Percentiles rank a stretch among this genome's conserved stretches.
phyloP scores from a whole-genome alignment of 139 green algal genomes.

The Pleodorina starrii region DNA sequence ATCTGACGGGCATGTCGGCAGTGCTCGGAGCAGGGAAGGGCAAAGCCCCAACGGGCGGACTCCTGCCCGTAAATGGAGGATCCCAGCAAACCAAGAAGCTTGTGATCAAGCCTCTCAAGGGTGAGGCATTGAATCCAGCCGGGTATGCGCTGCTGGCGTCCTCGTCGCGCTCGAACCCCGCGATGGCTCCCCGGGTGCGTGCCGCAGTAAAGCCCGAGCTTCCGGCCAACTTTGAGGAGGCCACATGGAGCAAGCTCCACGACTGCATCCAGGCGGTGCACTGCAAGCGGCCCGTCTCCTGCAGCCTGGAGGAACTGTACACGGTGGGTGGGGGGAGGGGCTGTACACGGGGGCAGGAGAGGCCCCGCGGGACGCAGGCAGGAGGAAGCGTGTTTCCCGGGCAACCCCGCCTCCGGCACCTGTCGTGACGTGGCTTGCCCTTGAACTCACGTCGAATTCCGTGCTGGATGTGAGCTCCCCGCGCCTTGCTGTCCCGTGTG shows the following conservation, averaged over 20 bases:
- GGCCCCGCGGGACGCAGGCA: too few relatives aligned
- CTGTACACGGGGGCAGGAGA: not conserved
- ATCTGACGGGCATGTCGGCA: conserved; percentile 32
- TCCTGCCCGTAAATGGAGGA: conserved; percentile 25
- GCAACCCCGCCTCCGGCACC: too few relatives aligned
- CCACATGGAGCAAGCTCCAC: conserved; percentile 89
- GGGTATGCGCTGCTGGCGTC: not conserved
- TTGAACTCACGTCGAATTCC: too few relatives aligned
- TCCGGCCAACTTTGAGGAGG: conserved; percentile 90
- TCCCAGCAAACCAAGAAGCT: conserved; percentile 74
- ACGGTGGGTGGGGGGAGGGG: conserved; percentile 57
- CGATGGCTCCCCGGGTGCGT: not conserved
- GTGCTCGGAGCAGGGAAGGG: conserved; percentile 32
- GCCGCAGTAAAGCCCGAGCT: conserved; percentile 86
- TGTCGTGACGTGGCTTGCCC: too few relatives aligned
- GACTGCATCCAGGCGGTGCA: conserved; percentile 90
- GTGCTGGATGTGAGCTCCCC: too few relatives aligned
- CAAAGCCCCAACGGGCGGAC: conserved; percentile 24
- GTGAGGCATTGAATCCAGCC: conserved; percentile 45
- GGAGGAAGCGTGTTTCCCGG: too few relatives aligned
- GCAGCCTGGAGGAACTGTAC: conserved; percentile 95
- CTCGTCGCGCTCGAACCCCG: not conserved
- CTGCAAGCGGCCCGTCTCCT: conserved; percentile 77
- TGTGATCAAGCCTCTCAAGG: conserved; percentile 85
- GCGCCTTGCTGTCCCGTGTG: too few relatives aligned